Conservation (phyloP, 768 basidiomycete species). For the Russula earlei region DNA sequence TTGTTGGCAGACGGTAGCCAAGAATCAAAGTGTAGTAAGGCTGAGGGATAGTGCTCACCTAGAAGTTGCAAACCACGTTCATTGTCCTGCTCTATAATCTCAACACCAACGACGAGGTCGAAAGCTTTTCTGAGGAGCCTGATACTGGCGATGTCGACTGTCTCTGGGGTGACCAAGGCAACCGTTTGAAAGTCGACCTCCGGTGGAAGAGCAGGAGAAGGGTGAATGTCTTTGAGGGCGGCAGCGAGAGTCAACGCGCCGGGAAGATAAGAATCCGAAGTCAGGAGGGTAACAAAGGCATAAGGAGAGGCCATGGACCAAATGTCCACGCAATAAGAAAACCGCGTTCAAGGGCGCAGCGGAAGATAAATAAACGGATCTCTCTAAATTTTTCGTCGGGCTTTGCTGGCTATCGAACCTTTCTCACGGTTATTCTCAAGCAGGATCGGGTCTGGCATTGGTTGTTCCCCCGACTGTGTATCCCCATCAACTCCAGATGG, state of each 20-base stretch:
- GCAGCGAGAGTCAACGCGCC: constrained; percentile 84
- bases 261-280: constrained; percentile 86
- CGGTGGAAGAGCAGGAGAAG: constrained; percentile 43
- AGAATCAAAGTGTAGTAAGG: no score
- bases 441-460: no score
- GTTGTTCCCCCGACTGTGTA: constrained; percentile 3
- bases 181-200: constrained; percentile 70
- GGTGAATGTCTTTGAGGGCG: constrained; percentile 75
- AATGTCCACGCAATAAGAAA: constrained; percentile 15
- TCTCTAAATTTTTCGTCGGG: constrained; percentile 6
- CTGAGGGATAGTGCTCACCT: constrained; percentile 45
- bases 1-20: no score
- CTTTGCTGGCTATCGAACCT: constrained; percentile 3
- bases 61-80: constrained; percentile 63
- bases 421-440: no score
- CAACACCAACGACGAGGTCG: constrained; percentile 84
- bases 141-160: constrained; percentile 74
- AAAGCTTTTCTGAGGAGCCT: constrained; percentile 73
- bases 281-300: constrained; percentile 89
- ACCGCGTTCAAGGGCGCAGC: constrained; percentile 18
- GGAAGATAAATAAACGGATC: constrained; percentile 11
- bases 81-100: constrained; percentile 68
- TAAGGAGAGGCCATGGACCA: constrained; percentile 50
- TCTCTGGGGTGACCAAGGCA: constrained; percentile 91
- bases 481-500: neutral